Base-by-base conservation (phyloP, 805 yeast species). In the Ogataea nitratoaversa region DNA sequence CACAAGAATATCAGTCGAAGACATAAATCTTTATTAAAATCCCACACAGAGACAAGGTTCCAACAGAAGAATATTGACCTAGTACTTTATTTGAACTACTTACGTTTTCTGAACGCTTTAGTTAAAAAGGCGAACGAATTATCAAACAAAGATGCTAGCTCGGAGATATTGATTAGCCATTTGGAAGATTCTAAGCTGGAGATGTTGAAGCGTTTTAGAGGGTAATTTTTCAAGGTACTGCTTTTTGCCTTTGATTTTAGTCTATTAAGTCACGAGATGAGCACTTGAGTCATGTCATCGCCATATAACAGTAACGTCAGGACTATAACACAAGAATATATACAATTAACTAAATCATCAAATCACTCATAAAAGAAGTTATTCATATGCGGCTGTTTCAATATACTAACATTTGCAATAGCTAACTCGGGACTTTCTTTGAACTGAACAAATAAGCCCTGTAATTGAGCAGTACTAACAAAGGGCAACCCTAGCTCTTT, bases 401-500 rank as follows among this genome's bases (percentile, higher is more conserved):
- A 61, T 2, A 72, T 62, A 29, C 63, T 72, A 13, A 85, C 73
- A 80, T 82, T 84, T 12, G 65, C 66, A 20, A 90, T 63, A 0
- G 98, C 96, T 5, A 75, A 74, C 25, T 73, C 71, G 0, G 98
- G 95, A 43, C 80, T 82, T 43, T 83, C 76, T 62, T 93, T 93
- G 65, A 87, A 86, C 66, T 86, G 86, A 2, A 93, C 96, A 68
- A 93, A 93, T 37, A 93, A 70, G 0, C 99, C 99, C 61, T 93
- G 99, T 43, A 93, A 70, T 57, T 88, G 96, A 1, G 99, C 99
- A 0, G 98, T 89, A 53, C 95, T 84, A 27, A 91, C 78, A 41
- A 62, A 59, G 2, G 76, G 74, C 46, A 76, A 60, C 27, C 71
- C 70, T 47, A 84, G 60, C 6, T 65, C 68, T 23, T 58, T 54